Percentiles rank a stretch among this genome's conserved stretches.
These are phyloP conservation scores for Middelhovenomyces tepae DNA, from an alignment of 805 yeast genomes.

Conservation along the genomic window DNA sequence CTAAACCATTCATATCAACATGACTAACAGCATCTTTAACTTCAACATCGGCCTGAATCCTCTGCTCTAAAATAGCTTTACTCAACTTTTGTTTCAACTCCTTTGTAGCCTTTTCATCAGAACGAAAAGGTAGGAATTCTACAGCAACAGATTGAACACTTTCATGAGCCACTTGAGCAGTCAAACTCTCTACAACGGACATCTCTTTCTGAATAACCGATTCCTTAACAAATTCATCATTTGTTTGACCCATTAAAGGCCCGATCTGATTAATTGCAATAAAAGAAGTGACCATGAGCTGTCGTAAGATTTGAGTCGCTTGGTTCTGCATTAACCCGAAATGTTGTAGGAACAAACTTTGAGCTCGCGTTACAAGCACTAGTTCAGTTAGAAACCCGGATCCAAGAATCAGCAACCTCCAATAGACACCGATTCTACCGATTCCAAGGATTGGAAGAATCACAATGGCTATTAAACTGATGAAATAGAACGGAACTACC, in stretches of 20 bases:
- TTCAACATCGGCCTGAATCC: constrained; percentile 11
- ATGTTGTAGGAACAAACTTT: constrained; percentile 15
- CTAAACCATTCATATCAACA: not conserved
- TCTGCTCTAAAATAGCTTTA: constrained; percentile 8
- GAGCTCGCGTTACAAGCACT: constrained; percentile 17
- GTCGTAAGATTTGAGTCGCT: constrained; percentile 15
- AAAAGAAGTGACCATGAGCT: constrained; percentile 12
- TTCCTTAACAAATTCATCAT: constrained; percentile 1
- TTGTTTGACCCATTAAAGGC: constrained; percentile 9
- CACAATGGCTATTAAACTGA: constrained; percentile 10
- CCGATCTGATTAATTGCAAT: constrained; percentile 20
- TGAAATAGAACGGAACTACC: constrained; percentile 11
- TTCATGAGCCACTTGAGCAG: constrained; percentile 4
- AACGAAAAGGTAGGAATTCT: constrained; percentile 8
- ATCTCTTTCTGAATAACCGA: constrained; percentile 2
- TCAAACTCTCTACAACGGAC: constrained; percentile 1
- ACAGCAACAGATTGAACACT: constrained; percentile 2
- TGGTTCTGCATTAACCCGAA: constrained; percentile 15
- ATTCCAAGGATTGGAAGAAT: constrained; percentile 15
- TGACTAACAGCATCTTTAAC: constrained; percentile 9
- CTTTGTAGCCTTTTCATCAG: constrained; percentile 2
- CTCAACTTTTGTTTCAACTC: constrained; percentile 4
- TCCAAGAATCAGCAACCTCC: constrained; percentile 19
- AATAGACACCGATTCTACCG: constrained; percentile 14
- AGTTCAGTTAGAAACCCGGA: constrained; percentile 17